Evolutionary conservation across 192 early-diverging fungal genomes (phyloP), one percentile per base, ranked within the genome.

Genomic region (Entophlyctis luteolus): DNA sequence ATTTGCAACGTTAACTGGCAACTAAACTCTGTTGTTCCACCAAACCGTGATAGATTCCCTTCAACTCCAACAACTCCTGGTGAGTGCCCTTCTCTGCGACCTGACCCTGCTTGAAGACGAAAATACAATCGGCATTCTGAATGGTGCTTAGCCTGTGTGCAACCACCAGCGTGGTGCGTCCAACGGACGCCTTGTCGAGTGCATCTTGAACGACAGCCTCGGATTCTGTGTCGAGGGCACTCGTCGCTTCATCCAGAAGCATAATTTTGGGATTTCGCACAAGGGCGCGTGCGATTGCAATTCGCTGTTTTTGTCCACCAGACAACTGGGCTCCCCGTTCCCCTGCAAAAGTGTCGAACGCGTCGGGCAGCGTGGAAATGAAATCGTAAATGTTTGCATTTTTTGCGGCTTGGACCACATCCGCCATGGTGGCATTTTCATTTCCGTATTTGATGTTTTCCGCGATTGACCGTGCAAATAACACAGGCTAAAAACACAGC

Each of bases 391-490:
- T 80, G 68, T 91, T 90, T 49, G 91, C 92, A 45, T 84, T 76
- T 20, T 75, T 75, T 16, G 91, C 91, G 0, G 88, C 91, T 4
- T 75, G 68, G 45, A 84, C 66, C 35, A 96, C 84, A 16, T 86
- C 78, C 5, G 75, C 80, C 45, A 46, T 27, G 39, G 55, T 52
- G 8, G 48, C 46, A 0, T 57, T 53, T 33, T 63, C 62, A 25
- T 63, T 63, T 67, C 67, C 47, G 68, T 90, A 95, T 4, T 75
- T 76, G 52, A 97, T 93, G 81, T 97, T 97, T 18, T 95, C 92
- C 18, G 77, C 81, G 58, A 97, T 89, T 22, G 87, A 80, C 72
- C 91, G 79, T 72, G 92, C 89, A 68, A 95, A 94, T 48, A 97
- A 70, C 33, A 89, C 83, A 3, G 94, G 94, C 78, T 60, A n/a